Percentiles rank a stretch among this genome's conserved stretches.
Conservation (phyloP, 2,329 filamentous ascomycete species). For the Salinomyces thailandicus region DNA sequence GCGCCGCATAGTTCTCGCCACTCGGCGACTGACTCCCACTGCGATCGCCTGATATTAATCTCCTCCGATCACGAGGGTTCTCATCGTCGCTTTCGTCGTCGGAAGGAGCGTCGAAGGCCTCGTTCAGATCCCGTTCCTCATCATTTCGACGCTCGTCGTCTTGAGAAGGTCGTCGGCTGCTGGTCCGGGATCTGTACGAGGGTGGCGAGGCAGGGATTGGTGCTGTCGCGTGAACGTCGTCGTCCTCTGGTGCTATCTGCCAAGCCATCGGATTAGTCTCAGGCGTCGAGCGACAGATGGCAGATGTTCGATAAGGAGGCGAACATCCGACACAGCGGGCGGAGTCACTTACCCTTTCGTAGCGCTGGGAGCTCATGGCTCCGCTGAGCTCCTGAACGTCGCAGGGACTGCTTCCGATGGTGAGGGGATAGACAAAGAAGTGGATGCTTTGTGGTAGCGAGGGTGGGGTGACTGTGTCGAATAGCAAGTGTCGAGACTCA, state of each 20-base stretch:
- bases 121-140: constrained; percentile 73
- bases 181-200: constrained; percentile 78
- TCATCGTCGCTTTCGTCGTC: constrained; percentile 62
- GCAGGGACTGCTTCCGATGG: too few relatives aligned
- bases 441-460: too few relatives aligned
- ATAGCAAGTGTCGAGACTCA: too few relatives aligned
- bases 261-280: constrained; percentile 10
- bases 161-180: constrained; percentile 51
- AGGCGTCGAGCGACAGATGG: constrained; percentile 1
- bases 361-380: constrained; percentile 39
- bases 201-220: constrained; percentile 41
- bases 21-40: neutral
- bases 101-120: constrained; percentile 64
- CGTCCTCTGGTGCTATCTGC: constrained; percentile 32
- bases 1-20: neutral
- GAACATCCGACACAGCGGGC: neutral
- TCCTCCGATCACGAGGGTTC: constrained; percentile 70
- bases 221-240: constrained; percentile 29
- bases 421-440: too few relatives aligned
- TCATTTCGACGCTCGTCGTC: constrained; percentile 41
- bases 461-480: too few relatives aligned
- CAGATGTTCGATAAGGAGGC: neutral
- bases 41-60: constrained; percentile 62
- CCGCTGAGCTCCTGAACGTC: too few relatives aligned
- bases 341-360: constrained; percentile 23